Evolutionary conservation across 768 basidiomycete genomes (phyloP).

Genomic region (Lactarius quietus): DNA sequence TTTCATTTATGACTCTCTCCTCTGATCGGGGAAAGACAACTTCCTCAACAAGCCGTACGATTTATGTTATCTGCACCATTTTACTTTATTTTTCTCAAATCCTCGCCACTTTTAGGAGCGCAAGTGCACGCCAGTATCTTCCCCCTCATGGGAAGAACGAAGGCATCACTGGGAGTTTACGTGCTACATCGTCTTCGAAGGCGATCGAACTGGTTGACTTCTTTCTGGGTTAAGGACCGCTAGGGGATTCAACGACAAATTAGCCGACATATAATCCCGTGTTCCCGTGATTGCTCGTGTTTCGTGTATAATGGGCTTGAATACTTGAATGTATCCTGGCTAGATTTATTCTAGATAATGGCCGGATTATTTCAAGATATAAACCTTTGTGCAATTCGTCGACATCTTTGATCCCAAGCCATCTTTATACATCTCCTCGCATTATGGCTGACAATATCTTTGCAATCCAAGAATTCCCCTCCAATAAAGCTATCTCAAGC

Average conservation of each 20-base stretch:
- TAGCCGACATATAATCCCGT: neutral
- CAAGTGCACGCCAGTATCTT: slow-evolving; percentile 6
- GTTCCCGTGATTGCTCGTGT: neutral
- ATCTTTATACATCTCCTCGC: no score
- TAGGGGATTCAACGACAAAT: neutral
- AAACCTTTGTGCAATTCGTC: no score
- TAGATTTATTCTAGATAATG: no score
- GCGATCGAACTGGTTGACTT: neutral
- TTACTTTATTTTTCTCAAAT: neutral
- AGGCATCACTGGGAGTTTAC: neutral
- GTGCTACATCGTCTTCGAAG: neutral
- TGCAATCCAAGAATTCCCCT: neutral
- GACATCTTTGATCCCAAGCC: no score
- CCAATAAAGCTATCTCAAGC: neutral
- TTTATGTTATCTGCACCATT: no score
- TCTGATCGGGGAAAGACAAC: slow-evolving; percentile 54
- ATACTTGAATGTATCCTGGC: no score
- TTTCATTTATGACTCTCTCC: slow-evolving; percentile 52
- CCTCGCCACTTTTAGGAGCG: neutral
- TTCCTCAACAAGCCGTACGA: slow-evolving; percentile 52
- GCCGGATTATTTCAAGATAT: no score
- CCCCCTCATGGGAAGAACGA: neutral
- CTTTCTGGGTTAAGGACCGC: neutral
- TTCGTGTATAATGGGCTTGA: neutral
- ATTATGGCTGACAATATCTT: neutral